Conservation (phyloP, 192 early-diverging fungal genomes). For the Backusella circina region DNA sequence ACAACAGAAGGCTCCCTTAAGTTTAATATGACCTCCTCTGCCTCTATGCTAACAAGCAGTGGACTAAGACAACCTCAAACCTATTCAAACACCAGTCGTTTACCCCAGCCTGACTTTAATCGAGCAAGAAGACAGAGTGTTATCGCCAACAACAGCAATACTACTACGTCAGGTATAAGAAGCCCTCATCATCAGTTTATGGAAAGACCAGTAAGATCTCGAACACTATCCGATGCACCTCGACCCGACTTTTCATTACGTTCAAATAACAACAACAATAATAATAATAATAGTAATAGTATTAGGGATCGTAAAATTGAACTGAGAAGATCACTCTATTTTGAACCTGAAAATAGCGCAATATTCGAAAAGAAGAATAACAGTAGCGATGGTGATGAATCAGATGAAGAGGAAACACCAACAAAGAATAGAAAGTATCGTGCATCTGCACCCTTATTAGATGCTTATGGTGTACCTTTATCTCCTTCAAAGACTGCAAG, state of each 20-base stretch:
- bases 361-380: not conserved
- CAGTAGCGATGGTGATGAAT: not conserved
- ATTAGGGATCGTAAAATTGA: conserved; percentile 12
- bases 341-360: not conserved
- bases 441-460: conserved; percentile 48
- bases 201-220: not conserved
- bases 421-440: conserved; percentile 17
- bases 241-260: conserved; percentile 11
- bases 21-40: conserved; percentile 11
- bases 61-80: conserved; percentile 18
- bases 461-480: conserved; percentile 72
- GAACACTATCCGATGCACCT: conserved; percentile 19
- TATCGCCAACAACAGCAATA: not conserved
- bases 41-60: conserved; percentile 8
- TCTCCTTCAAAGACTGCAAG: not conserved
- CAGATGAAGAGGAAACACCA: conserved; percentile 16
- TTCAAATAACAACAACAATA: not conserved
- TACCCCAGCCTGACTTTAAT: conserved; percentile 11
- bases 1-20: conserved; percentile 12
- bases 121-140: conserved; percentile 12
- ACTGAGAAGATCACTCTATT: conserved; percentile 12
- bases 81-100: not conserved
- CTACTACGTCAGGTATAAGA: not conserved
- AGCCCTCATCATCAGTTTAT: not conserved
- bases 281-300: not conserved